Evolutionary conservation across 78 protist genomes (phyloP).

Genomic region (Isochrysis galbana): DNA sequence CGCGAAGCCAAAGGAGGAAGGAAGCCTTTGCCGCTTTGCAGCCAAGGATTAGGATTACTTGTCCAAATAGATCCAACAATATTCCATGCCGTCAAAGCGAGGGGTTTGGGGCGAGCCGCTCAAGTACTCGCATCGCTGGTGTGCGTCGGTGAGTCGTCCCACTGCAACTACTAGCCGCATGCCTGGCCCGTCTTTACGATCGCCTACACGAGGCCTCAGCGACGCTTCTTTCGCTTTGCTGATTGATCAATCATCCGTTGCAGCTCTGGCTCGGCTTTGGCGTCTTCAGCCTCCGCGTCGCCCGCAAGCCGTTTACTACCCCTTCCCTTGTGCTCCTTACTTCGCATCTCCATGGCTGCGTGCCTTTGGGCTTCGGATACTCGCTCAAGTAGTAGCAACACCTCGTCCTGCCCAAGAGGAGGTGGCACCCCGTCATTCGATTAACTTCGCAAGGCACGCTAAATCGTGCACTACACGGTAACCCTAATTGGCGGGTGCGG

Average conservation of each 20-base stretch:
- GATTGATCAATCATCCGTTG: neutral
- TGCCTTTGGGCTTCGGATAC: conserved; percentile 42
- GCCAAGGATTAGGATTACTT: too few species aligned
- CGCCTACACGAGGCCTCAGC: too few species aligned
- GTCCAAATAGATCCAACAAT: too few species aligned
- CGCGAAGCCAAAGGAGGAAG: too few species aligned
- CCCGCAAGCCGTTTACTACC: neutral
- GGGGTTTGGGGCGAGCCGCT: too few species aligned
- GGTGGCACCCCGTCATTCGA: neutral
- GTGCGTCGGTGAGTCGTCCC: too few species aligned
- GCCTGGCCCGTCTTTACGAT: too few species aligned
- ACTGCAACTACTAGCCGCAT: too few species aligned
- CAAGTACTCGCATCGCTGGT: too few species aligned
- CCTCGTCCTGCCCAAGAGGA: neutral
- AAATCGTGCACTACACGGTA: neutral
- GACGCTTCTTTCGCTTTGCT: neutral
- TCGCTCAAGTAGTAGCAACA: conserved; percentile 34
- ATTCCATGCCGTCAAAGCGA: too few species aligned
- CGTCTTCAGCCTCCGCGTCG: neutral
- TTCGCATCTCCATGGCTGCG: conserved; percentile 43
- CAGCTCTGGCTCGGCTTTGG: neutral
- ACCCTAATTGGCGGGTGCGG: neutral
- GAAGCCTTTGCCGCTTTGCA: too few species aligned
- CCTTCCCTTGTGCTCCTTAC: neutral
- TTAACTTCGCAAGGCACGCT: neutral